Evolutionary conservation across 2,329 filamentous ascomycete genomes (phyloP).

Genomic region (Monosporascus sp.): DNA sequence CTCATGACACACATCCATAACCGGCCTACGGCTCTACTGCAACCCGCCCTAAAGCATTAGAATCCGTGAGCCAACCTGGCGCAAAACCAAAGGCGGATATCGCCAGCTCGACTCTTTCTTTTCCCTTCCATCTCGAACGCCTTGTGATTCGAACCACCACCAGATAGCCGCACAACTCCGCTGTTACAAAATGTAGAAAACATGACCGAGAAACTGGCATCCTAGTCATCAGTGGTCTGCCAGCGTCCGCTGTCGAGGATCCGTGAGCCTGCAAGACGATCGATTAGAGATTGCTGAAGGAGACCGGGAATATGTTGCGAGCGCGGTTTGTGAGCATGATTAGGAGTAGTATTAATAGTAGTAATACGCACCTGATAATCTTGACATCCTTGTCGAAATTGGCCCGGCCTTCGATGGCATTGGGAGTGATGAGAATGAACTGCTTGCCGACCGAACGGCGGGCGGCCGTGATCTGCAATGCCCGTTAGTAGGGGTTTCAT

Average conservation of each 20-base stretch:
- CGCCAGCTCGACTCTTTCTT: too few species aligned
- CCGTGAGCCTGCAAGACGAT: slow-evolving; percentile 42
- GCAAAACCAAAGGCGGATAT: too few species aligned
- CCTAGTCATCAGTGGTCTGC: slow-evolving; percentile 18
- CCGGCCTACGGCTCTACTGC: too few species aligned
- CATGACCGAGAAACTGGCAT: neutral
- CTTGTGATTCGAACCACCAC: neutral
- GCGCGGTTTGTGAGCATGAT: neutral
- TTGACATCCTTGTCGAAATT: slow-evolving; percentile 65
- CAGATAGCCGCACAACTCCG: too few species aligned
- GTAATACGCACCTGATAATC: slow-evolving; percentile 60
- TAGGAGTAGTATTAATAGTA: neutral
- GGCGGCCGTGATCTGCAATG: slow-evolving; percentile 68
- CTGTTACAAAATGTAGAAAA: neutral
- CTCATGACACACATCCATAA: too few species aligned
- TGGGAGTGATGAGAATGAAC: slow-evolving; percentile 94
- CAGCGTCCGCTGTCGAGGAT: slow-evolving; percentile 52
- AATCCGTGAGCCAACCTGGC: too few species aligned
- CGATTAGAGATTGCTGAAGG: slow-evolving; percentile 12
- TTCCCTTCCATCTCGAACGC: slow-evolving; percentile 1
- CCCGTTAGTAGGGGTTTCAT: slow-evolving; percentile 14
- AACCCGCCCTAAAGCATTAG: too few species aligned
- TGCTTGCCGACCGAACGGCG: slow-evolving; percentile 83
- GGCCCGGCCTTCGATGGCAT: slow-evolving; percentile 63
- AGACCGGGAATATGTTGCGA: slow-evolving; percentile 2